Percentiles rank a stretch among this genome's conserved stretches.
Conservation (phyloP, 148 eudicot species). For the Heliamphora exappendiculata region DNA sequence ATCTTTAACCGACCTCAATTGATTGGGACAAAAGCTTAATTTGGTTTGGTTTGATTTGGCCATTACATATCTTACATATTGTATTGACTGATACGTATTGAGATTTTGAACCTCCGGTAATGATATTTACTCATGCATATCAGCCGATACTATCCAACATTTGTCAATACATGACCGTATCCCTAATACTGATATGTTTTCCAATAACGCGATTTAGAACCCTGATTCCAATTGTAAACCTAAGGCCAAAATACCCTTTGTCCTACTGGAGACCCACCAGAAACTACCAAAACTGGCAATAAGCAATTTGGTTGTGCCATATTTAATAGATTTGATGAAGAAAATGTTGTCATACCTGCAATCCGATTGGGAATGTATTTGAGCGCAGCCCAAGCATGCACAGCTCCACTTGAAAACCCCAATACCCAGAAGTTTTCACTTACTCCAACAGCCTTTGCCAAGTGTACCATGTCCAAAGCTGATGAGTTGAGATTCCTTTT, state of each 20-base stretch:
- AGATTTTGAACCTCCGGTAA: too few species aligned
- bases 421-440: constrained; percentile 75
- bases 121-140: too few species aligned
- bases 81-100: too few species aligned
- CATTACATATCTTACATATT: too few species aligned
- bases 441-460: constrained; percentile 60
- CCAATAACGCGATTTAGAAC: too few species aligned
- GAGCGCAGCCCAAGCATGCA: constrained; percentile 91
- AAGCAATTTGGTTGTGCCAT: neutral
- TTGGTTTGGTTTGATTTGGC: too few species aligned
- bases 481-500: constrained; percentile 71
- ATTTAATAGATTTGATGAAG: neutral
- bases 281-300: neutral
- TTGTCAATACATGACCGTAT: too few species aligned
- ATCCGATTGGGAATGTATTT: constrained; percentile 59
- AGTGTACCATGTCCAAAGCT: constrained; percentile 61
- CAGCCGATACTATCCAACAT: too few species aligned
- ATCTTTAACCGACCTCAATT: too few species aligned
- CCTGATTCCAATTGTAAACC: neutral
- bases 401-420: constrained; percentile 75
- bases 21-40: too few species aligned
- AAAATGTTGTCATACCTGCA: constrained; percentile 45
- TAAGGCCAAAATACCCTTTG: neutral
- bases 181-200: too few species aligned
- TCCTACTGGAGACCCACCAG: neutral